phyloP scores from a whole-genome alignment of 139 green algal species.

The Marvania coccoides region DNA sequence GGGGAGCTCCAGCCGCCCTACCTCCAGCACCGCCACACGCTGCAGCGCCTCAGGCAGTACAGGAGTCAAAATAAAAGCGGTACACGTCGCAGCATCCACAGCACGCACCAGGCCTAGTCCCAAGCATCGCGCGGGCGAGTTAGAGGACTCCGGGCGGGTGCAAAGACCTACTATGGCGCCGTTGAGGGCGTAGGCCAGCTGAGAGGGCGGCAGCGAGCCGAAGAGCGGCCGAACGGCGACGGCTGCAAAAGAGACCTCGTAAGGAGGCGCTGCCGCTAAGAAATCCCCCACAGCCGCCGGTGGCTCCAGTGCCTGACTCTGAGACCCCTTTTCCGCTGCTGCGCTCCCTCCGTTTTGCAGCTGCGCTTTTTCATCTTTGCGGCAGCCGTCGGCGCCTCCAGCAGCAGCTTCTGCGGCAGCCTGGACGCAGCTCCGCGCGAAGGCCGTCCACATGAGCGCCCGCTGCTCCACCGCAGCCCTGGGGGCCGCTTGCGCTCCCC shows the following conservation, averaged over 20 bases:
- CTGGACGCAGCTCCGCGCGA: slow-evolving; percentile 39
- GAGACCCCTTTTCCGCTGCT: background rate
- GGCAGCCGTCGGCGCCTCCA: background rate
- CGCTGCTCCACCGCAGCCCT: slow-evolving; percentile 50
- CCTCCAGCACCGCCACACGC: slow-evolving; percentile 34
- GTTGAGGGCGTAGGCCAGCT: slow-evolving; percentile 52
- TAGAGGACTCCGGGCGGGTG: background rate
- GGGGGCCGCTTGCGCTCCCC: too few species aligned
- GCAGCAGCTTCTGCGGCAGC: slow-evolving; percentile 5
- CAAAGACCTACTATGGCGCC: slow-evolving; percentile 59
- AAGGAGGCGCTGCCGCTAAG: slow-evolving; percentile 42
- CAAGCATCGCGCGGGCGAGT: slow-evolving; percentile 36
- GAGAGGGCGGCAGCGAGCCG: slow-evolving; percentile 5
- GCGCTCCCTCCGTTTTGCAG: background rate
- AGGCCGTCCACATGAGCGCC: slow-evolving; percentile 53
- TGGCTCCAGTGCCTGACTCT: slow-evolving; percentile 23
- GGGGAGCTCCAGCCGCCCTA: slow-evolving; percentile 64
- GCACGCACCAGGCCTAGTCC: slow-evolving; percentile 63
- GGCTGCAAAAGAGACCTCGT: slow-evolving; percentile 2
- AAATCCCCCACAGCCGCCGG: background rate
- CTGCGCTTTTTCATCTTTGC: background rate
- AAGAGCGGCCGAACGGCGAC: slow-evolving; percentile 21
- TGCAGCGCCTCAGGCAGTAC: slow-evolving; percentile 23
- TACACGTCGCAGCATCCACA: slow-evolving; percentile 30
- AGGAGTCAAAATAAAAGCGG: slow-evolving; percentile 57